These are phyloP conservation scores for Fusarium solani-melongenae DNA, from an alignment of 2,329 filamentous ascomycete species.

Conservation along the genomic window DNA sequence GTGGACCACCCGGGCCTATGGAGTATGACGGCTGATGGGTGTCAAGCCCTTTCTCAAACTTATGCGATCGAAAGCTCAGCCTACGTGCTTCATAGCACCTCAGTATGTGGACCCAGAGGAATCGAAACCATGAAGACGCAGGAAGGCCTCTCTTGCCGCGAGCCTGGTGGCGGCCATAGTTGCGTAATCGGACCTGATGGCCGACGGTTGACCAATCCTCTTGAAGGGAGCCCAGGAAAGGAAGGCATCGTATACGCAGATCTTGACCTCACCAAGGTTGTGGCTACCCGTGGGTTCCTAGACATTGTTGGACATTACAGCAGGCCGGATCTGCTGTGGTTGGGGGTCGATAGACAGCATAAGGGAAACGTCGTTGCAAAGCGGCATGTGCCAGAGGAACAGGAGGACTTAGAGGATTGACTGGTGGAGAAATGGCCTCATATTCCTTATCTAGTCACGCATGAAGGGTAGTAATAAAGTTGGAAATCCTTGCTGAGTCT, in stretches of 20 bases:
- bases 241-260: constrained; percentile 65
- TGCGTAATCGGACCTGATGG: constrained; percentile 40
- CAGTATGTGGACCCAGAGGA: constrained; percentile 53
- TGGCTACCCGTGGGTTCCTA: constrained; percentile 52
- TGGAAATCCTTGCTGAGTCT: not conserved
- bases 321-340: constrained; percentile 53
- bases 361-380: constrained; percentile 28
- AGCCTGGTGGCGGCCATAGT: constrained; percentile 37
- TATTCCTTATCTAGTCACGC: not conserved
- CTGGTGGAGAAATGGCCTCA: not conserved
- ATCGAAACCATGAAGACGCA: constrained; percentile 54
- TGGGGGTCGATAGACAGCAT: constrained; percentile 39
- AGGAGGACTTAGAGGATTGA: not conserved
- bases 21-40: constrained; percentile 49
- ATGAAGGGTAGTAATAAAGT: not conserved
- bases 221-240: constrained; percentile 21
- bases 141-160: constrained; percentile 44
- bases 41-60: constrained; percentile 58
- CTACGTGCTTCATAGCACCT: constrained; percentile 58
- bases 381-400: not conserved
- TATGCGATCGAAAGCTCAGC: constrained; percentile 67
- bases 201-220: constrained; percentile 23
- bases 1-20: constrained; percentile 39
- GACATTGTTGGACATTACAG: constrained; percentile 52
- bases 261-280: constrained; percentile 57